A percentile compares a stretch with the other conserved stretches of the same genome.
Conservation (phyloP, 2,329 filamentous ascomycete species). For the Arachnopeziza araneosa region DNA sequence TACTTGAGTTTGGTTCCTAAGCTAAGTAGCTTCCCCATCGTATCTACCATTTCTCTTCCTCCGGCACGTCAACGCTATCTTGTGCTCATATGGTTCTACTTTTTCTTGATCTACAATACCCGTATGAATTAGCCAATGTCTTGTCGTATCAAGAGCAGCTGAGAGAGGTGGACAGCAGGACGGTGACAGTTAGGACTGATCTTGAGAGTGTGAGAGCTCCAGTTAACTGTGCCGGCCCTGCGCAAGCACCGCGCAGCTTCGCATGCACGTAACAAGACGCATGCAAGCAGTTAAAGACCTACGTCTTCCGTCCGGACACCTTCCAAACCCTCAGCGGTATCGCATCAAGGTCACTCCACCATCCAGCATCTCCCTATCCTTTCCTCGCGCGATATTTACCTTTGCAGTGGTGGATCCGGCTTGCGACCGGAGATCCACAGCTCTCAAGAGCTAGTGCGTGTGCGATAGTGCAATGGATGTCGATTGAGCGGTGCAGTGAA, state of each 20-base stretch:
- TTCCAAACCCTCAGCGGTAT: conserved; percentile 28
- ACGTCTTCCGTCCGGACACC: conserved; percentile 30
- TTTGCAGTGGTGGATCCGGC: conserved; percentile 9
- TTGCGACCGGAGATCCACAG: not conserved
- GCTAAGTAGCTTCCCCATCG: conserved; percentile 43
- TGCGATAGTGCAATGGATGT: not conserved
- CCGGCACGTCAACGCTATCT: not conserved
- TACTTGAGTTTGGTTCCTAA: conserved; percentile 70
- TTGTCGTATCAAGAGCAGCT: not conserved
- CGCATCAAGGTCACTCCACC: conserved; percentile 18
- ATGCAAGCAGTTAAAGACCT: conserved; percentile 30
- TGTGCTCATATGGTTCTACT: conserved; percentile 28
- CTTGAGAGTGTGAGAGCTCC: not conserved
- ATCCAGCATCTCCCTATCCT: conserved; percentile 3
- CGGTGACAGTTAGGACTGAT: not conserved
- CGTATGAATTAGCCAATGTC: conserved; percentile 12
- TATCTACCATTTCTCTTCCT: conserved; percentile 9
- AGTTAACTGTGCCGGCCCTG: conserved; percentile 17
- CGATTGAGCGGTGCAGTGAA: not conserved
- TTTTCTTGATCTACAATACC: conserved; percentile 9
- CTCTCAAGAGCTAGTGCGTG: not conserved
- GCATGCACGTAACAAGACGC: conserved; percentile 3
- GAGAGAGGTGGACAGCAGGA: not conserved
- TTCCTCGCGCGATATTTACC: conserved; percentile 19
- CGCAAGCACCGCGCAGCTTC: conserved; percentile 10